phyloP scores from a whole-genome alignment of 108 stramenopile genomes.

The Stephanodiscus triporus region DNA sequence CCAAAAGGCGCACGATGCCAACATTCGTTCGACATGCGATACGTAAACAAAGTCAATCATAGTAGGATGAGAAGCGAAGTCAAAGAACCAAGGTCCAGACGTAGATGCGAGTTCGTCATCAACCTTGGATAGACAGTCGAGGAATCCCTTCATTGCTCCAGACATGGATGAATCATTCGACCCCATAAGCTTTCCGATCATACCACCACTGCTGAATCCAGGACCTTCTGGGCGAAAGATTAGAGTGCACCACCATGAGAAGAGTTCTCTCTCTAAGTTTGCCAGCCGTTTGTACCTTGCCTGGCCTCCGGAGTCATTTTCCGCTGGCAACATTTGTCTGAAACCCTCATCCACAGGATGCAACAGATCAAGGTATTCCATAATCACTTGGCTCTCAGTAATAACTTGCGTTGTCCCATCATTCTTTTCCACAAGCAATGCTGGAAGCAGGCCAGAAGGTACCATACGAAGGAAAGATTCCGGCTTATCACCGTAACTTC shows the following conservation, averaged over 20 bases:
- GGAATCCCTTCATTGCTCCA: slow-evolving; percentile 78
- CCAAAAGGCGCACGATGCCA: slow-evolving; percentile 92
- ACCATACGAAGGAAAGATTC: slow-evolving; percentile 79
- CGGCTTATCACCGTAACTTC: slow-evolving; percentile 94
- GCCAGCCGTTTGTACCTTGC: slow-evolving; percentile 63
- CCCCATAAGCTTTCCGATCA: slow-evolving; percentile 56
- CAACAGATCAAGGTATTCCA: slow-evolving; percentile 87
- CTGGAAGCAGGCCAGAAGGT: slow-evolving; percentile 89
- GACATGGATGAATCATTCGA: slow-evolving; percentile 54
- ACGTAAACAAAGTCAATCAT: slow-evolving; percentile 95
- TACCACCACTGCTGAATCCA: slow-evolving; percentile 38
- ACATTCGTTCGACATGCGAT: slow-evolving; percentile 88
- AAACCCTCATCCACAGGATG: slow-evolving; percentile 72
- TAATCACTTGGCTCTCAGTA: slow-evolving; percentile 88
- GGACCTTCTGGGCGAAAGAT: slow-evolving; percentile 80
- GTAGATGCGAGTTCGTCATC: slow-evolving; percentile 72
- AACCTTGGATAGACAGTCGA: slow-evolving; percentile 77
- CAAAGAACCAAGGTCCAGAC: slow-evolving; percentile 93
- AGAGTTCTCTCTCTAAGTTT: slow-evolving; percentile 88
- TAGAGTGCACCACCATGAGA: slow-evolving; percentile 92
- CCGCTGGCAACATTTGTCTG: slow-evolving; percentile 80
- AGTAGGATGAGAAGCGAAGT: slow-evolving; percentile 73
- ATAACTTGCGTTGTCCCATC: slow-evolving; percentile 70
- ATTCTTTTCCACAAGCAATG: slow-evolving; percentile 74
- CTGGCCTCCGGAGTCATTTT: slow-evolving; percentile 46